A percentile compares a stretch with the other conserved stretches of the same genome.
These are phyloP conservation scores for Lactifluus hygrophoroides DNA, from an alignment of 768 basidiomycete genomes.

Conservation along the genomic window DNA sequence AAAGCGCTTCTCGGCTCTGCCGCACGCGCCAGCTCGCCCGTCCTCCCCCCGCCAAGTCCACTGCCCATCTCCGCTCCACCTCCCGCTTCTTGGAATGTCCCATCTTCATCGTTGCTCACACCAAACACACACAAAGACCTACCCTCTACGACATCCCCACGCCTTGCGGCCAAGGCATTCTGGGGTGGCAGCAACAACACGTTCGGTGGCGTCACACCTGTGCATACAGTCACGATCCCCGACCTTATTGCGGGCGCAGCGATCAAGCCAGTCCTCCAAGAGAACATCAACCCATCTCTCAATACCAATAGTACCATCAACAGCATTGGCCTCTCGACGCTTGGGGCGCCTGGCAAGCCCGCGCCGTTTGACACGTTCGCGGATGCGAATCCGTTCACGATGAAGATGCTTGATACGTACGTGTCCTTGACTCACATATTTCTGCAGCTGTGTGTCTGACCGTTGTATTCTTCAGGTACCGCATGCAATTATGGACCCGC, in stretches of 20 bases:
- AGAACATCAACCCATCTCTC: slow-evolving; percentile 73
- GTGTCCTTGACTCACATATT: slow-evolving; percentile 25
- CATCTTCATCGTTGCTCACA: slow-evolving; percentile 33
- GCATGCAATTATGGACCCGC: slow-evolving; percentile 90
- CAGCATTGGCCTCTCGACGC: slow-evolving; percentile 27
- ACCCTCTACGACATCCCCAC: slow-evolving; percentile 42
- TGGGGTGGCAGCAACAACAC: slow-evolving; percentile 65
- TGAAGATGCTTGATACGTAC: slow-evolving; percentile 79
- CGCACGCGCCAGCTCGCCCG: slow-evolving; percentile 31
- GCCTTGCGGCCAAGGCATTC: slow-evolving; percentile 49
- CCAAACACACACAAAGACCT: slow-evolving; percentile 76
- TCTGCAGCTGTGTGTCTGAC: slow-evolving; percentile 10
- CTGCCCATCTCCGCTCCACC: slow-evolving; percentile 24
- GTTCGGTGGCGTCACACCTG: slow-evolving; percentile 66
- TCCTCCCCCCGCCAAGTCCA: slow-evolving; percentile 41
- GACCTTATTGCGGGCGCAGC: slow-evolving; percentile 32
- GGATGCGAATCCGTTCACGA: slow-evolving; percentile 75
- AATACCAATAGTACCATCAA: slow-evolving; percentile 34
- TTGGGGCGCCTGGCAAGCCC: slow-evolving; percentile 28
- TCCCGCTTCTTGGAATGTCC: slow-evolving; percentile 20
- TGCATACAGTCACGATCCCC: slow-evolving; percentile 77
- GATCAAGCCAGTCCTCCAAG: slow-evolving; percentile 38
- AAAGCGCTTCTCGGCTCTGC: slow-evolving; percentile 64
- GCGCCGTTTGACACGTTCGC: slow-evolving; percentile 68
- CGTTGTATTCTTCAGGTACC: slow-evolving; percentile 36